phyloP scores from a whole-genome alignment of 805 yeast species.

The Scheffersomyces amazonensis region DNA sequence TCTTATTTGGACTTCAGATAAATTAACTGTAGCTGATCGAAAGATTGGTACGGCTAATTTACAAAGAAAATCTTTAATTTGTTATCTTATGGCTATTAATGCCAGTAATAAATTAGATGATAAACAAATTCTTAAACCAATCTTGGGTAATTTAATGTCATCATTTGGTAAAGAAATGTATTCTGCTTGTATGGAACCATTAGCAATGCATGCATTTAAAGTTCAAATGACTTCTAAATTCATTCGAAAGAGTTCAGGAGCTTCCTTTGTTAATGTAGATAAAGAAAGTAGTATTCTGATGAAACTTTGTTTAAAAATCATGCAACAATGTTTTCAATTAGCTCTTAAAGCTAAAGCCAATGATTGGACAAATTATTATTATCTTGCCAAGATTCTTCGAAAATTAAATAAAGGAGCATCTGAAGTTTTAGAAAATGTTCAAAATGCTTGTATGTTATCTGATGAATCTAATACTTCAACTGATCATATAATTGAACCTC shows the following conservation, averaged over 20 bases:
- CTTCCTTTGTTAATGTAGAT: constrained; percentile 21
- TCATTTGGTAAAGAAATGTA: constrained; percentile 58
- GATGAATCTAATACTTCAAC: constrained; percentile 31
- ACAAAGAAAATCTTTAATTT: constrained; percentile 68
- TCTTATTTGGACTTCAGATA: constrained; percentile 88
- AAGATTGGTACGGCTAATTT: constrained; percentile 57
- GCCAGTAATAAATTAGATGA: constrained; percentile 15
- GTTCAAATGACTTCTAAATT: constrained; percentile 37
- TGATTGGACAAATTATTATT: constrained; percentile 64
- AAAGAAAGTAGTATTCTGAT: constrained; percentile 17
- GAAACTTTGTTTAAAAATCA: constrained; percentile 32
- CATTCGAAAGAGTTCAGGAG: constrained; percentile 19
- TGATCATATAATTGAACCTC: constrained; percentile 75
- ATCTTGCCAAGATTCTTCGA: constrained; percentile 54
- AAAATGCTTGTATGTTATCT: constrained; percentile 46
- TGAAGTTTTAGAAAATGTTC: constrained; percentile 38
- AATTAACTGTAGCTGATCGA: constrained; percentile 59
- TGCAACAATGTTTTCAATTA: constrained; percentile 42
- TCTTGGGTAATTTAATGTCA: constrained; percentile 47
- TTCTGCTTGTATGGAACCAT: constrained; percentile 58
- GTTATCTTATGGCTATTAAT: constrained; percentile 73
- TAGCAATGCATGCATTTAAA: constrained; percentile 59
- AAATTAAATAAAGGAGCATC: constrained; percentile 40
- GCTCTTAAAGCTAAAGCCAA: constrained; percentile 42
- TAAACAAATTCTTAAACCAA: constrained; percentile 22